phyloP scores from a whole-genome alignment of 192 early-diverging fungal species.

The Backusella tarrabulga region DNA sequence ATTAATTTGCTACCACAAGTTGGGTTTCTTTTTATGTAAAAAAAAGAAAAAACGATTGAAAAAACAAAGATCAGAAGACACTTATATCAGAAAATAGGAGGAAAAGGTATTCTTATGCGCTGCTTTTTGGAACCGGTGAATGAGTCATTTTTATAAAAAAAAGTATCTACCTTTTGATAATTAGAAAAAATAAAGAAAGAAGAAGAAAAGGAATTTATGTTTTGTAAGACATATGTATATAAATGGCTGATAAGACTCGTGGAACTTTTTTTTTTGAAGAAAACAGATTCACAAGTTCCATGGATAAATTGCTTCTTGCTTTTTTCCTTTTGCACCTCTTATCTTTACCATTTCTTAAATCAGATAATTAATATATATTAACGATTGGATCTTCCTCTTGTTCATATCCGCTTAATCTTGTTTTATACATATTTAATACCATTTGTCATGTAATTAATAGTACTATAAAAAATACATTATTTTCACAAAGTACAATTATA shows the following conservation, averaged over 20 bases:
- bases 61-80: not conserved
- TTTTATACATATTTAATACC: not conserved
- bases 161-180: not conserved
- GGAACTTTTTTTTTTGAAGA: not conserved
- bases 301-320: not conserved
- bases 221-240: not conserved
- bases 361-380: not conserved
- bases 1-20: not conserved
- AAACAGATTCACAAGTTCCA: not conserved
- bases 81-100: not conserved
- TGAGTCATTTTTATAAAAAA: not conserved
- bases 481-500: not conserved
- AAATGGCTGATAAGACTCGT: not conserved
- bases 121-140: not conserved
- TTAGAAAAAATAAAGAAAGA: not conserved
- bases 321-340: not conserved
- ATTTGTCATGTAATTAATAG: not conserved
- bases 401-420: not conserved
- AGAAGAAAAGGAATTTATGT: not conserved
- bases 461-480: not conserved
- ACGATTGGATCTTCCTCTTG: not conserved
- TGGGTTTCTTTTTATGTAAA: slow-evolving; percentile 1
- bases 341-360: not conserved
- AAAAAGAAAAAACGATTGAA: not conserved
- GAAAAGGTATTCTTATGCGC: not conserved